Evolutionary conservation across 768 basidiomycete species (phyloP).

Genomic region (Suillus hirtellus): DNA sequence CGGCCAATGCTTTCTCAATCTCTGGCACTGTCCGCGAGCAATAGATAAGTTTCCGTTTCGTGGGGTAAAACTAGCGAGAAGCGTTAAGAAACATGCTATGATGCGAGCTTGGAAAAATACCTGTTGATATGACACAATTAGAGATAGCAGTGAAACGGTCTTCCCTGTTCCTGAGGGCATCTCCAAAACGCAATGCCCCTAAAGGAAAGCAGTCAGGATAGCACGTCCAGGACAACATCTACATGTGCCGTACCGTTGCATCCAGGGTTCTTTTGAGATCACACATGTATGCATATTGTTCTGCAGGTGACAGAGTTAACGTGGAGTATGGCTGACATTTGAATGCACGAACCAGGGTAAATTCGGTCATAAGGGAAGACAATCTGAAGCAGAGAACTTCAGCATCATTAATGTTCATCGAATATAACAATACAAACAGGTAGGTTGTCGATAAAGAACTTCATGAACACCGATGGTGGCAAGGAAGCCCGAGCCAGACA

Average conservation of each 20-base stretch:
- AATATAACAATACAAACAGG: constrained; percentile 49
- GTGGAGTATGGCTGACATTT: constrained; percentile 13
- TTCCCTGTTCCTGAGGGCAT: constrained; percentile 99
- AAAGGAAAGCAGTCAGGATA: constrained; percentile 14
- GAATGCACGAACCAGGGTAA: constrained; percentile 70
- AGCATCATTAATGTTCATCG: neutral
- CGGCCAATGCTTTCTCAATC: constrained; percentile 96
- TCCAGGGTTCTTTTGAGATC: constrained; percentile 96
- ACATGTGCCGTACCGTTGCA: constrained; percentile 63
- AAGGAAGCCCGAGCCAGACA: neutral
- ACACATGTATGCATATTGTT: constrained; percentile 99
- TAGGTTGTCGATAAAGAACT: constrained; percentile 80
- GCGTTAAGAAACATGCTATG: neutral
- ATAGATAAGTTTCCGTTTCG: constrained; percentile 92
- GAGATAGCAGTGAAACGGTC: constrained; percentile 91
- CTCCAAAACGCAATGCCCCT: constrained; percentile 99
- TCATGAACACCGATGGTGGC: constrained; percentile 46
- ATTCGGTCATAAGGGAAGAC: constrained; percentile 94
- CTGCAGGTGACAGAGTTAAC: constrained; percentile 38
- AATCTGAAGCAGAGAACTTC: constrained; percentile 47
- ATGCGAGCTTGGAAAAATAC: constrained; percentile 38
- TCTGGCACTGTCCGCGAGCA: constrained; percentile 99
- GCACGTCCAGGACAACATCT: neutral
- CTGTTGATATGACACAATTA: constrained; percentile 98
- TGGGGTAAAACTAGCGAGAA: constrained; percentile 77